phyloP scores from a whole-genome alignment of 2,329 filamentous ascomycete genomes.

The Alternaria gaisen region DNA sequence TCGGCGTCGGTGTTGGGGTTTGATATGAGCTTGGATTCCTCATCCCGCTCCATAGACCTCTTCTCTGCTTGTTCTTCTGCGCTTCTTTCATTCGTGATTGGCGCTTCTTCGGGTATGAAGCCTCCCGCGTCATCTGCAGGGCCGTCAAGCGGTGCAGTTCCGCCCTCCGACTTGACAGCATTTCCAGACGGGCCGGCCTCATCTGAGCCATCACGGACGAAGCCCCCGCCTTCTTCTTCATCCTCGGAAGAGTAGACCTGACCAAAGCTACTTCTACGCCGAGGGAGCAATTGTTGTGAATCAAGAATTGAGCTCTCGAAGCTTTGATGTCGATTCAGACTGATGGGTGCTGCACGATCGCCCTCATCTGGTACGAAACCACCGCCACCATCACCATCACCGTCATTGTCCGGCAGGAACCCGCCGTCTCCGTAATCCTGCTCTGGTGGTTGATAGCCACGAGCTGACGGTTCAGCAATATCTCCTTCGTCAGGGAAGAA shows the following conservation, averaged over 20 bases:
- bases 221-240: constrained; percentile 23
- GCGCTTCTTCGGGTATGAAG: constrained; percentile 23
- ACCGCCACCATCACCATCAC: constrained; percentile 19
- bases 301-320: constrained; percentile 44
- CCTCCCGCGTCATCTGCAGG: constrained; percentile 15
- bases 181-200: constrained; percentile 5
- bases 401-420: constrained; percentile 18
- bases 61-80: neutral
- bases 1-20: constrained; percentile 3
- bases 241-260: constrained; percentile 37
- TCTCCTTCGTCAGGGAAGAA: constrained; percentile 61
- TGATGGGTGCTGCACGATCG: constrained; percentile 10
- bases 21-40: neutral
- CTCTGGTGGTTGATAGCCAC: constrained; percentile 19
- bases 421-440: constrained; percentile 29
- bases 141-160: constrained; percentile 55
- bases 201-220: constrained; percentile 26
- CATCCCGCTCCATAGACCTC: too few species aligned
- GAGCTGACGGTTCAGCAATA: constrained; percentile 33
- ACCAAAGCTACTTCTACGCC: constrained; percentile 34
- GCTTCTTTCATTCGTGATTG: neutral
- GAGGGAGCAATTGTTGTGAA: constrained; percentile 37
- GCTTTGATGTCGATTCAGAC: constrained; percentile 46
- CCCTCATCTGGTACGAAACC: constrained; percentile 33
- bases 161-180: constrained; percentile 17